Percentiles rank a stretch among this genome's conserved stretches.
phyloP scores from a whole-genome alignment of 108 stramenopile genomes.

The Cyclotella kingstonii region DNA sequence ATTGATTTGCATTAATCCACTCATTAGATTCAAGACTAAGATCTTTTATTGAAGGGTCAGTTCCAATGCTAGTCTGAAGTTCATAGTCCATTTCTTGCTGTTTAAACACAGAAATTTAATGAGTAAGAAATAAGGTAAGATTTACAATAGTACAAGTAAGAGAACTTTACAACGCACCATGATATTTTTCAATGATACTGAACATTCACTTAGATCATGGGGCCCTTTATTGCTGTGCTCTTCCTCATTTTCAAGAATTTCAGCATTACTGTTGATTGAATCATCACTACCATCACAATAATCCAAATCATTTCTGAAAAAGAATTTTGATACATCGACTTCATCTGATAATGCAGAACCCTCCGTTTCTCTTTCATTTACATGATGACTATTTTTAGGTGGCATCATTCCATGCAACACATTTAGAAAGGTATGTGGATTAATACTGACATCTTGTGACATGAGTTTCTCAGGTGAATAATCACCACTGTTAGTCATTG shows the following conservation, averaged over 20 bases:
- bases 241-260: conserved; percentile 10
- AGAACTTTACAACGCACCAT: conserved; percentile 11
- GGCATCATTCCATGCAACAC: conserved; percentile 52
- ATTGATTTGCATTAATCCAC: no score
- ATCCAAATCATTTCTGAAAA: conserved; percentile 44
- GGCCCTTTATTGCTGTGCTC: background rate
- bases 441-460: conserved; percentile 35
- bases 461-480: conserved; percentile 1
- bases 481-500: background rate
- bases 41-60: conserved; percentile 22
- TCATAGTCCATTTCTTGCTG: conserved; percentile 37
- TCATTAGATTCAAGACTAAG: conserved; percentile 19
- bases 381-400: conserved; percentile 11
- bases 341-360: conserved; percentile 9
- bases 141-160: background rate
- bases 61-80: conserved; percentile 2
- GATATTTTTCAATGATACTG: conserved; percentile 24
- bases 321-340: conserved; percentile 33
- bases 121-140: background rate
- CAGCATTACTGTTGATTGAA: conserved; percentile 2
- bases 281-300: conserved; percentile 27
- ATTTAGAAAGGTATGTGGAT: conserved; percentile 62
- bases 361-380: background rate
- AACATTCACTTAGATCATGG: background rate
- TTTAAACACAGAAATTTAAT: background rate